A percentile compares a stretch with the other conserved stretches of the same genome.
Evolutionary conservation across 2,329 filamentous ascomycete species (phyloP).

Genomic region (Aspergillus tubingensis): DNA sequence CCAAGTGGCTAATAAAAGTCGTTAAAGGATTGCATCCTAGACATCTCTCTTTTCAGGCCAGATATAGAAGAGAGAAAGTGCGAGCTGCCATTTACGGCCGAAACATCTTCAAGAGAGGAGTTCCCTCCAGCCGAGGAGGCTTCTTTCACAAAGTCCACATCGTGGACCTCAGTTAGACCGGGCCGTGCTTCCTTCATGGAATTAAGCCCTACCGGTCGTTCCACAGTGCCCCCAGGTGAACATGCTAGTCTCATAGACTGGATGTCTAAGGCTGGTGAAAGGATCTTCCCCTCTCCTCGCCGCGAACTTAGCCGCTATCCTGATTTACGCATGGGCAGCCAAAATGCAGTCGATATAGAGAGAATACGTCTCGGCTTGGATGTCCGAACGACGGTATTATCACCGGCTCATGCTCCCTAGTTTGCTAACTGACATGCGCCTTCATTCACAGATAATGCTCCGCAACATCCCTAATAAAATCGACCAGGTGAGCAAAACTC

Average conservation of each 20-base stretch:
- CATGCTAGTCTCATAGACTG: constrained; percentile 34
- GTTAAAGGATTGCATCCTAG: constrained; percentile 33
- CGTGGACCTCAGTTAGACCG: constrained; percentile 19
- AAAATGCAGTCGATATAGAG: constrained; percentile 48
- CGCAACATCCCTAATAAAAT: constrained; percentile 94
- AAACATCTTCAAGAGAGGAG: constrained; percentile 21
- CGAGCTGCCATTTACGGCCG: constrained; percentile 13
- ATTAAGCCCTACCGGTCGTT: constrained; percentile 44
- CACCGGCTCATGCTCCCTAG: neutral
- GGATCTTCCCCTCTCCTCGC: constrained; percentile 31
- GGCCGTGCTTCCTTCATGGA: constrained; percentile 31
- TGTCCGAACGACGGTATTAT: constrained; percentile 70
- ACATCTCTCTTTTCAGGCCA: constrained; percentile 33
- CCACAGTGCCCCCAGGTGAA: constrained; percentile 40
- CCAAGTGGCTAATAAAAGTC: neutral
- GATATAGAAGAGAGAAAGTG: constrained; percentile 27
- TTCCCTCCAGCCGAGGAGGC: constrained; percentile 17
- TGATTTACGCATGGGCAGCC: constrained; percentile 37
- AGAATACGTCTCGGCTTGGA: constrained; percentile 63
- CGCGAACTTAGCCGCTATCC: constrained; percentile 29
- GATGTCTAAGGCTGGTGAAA: constrained; percentile 34
- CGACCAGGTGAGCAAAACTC: constrained; percentile 52
- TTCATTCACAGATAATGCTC: constrained; percentile 73
- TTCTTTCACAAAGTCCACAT: constrained; percentile 15
- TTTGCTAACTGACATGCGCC: neutral